Conservation (phyloP, 148 eudicot genomes). For the Euryodendron excelsum region DNA sequence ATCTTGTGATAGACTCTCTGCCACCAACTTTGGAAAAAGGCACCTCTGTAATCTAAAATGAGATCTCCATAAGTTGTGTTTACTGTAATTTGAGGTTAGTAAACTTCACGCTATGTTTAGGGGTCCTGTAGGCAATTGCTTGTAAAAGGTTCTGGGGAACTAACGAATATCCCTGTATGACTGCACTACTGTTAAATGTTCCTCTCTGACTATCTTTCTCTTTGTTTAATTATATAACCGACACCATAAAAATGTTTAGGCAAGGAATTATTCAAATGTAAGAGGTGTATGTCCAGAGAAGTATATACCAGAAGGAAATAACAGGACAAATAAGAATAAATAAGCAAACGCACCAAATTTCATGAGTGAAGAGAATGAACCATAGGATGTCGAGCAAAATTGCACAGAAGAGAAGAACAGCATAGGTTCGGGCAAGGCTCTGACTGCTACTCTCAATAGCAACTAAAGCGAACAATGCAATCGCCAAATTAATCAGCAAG, state of each 20-base stretch:
- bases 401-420: slow-evolving; percentile 67
- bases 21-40: too few relatives aligned
- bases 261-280: not conserved
- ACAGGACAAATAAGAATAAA: not conserved
- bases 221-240: not conserved
- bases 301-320: not conserved
- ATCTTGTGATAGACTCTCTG: too few relatives aligned
- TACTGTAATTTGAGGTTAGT: too few relatives aligned
- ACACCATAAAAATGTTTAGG: not conserved
- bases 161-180: too few relatives aligned
- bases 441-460: slow-evolving; percentile 97
- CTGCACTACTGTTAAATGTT: not conserved
- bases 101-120: too few relatives aligned
- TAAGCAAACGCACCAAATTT: slow-evolving; percentile 60
- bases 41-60: too few relatives aligned
- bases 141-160: too few relatives aligned
- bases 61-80: too few relatives aligned
- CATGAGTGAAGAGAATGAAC: slow-evolving; percentile 73
- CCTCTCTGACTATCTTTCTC: slow-evolving; percentile 1
- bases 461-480: slow-evolving; percentile 80
- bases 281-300: not conserved
- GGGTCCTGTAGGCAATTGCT: too few relatives aligned
- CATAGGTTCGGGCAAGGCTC: slow-evolving; percentile 85
- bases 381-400: slow-evolving; percentile 67
- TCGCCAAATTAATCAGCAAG: slow-evolving; percentile 61